A percentile compares a stretch with the other conserved stretches of the same genome.
Evolutionary conservation across 2,329 filamentous ascomycete species (phyloP).

Genomic region (Amesomyces nigricolor): DNA sequence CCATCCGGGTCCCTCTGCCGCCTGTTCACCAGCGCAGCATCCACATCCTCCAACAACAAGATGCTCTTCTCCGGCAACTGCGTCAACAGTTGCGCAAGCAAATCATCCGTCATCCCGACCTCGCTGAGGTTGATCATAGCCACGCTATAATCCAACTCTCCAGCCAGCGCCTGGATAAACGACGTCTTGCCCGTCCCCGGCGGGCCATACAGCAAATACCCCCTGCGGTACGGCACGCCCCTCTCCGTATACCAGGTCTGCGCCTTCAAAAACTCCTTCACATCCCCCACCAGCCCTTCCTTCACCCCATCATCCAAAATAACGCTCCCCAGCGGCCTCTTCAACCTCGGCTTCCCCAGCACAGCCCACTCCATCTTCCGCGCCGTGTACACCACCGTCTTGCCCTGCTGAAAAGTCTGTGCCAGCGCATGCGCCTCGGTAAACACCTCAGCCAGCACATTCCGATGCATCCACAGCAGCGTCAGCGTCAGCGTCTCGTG

Average conservation of each 20-base stretch:
- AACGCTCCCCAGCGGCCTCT: slow-evolving; percentile 82
- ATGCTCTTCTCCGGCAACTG: slow-evolving; percentile 79
- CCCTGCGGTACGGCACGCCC: slow-evolving; percentile 87
- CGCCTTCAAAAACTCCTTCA: slow-evolving; percentile 72
- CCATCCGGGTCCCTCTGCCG: slow-evolving; percentile 73
- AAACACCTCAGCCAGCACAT: slow-evolving; percentile 88
- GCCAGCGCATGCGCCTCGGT: slow-evolving; percentile 78
- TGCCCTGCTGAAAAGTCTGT: slow-evolving; percentile 75
- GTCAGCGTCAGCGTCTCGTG: slow-evolving; percentile 94
- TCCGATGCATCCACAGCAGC: slow-evolving; percentile 80
- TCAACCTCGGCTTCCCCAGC: slow-evolving; percentile 78
- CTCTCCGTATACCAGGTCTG: slow-evolving; percentile 88
- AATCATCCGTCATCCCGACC: slow-evolving; percentile 82
- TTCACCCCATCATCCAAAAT: slow-evolving; percentile 79
- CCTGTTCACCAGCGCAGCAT: slow-evolving; percentile 83
- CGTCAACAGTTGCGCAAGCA: slow-evolving; percentile 77
- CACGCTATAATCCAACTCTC: slow-evolving; percentile 87
- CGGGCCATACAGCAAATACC: slow-evolving; percentile 83
- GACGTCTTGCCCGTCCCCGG: slow-evolving; percentile 91
- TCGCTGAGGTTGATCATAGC: slow-evolving; percentile 90
- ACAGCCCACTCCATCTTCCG: slow-evolving; percentile 78
- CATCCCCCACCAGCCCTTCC: slow-evolving; percentile 72
- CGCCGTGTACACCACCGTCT: slow-evolving; percentile 85
- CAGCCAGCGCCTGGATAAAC: slow-evolving; percentile 91
- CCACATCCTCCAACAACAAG: slow-evolving; percentile 81